Conservation (phyloP, 371 early-diverging fungal species). For the Actinomucor elegans region DNA sequence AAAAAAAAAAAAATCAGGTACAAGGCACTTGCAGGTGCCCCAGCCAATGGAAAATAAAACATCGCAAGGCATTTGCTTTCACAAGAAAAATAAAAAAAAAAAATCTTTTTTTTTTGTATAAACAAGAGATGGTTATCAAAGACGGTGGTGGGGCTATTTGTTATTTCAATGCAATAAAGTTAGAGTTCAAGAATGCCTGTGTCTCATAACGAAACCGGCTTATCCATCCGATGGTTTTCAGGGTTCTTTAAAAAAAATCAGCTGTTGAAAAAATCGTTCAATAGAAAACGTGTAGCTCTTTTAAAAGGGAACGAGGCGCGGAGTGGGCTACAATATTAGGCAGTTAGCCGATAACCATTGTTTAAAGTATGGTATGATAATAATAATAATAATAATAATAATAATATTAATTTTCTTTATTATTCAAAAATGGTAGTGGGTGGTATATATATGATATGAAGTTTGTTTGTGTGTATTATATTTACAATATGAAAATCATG, state of each 20-base stretch:
- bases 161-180: neutral
- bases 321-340: no score
- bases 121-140: neutral
- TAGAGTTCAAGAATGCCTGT: neutral
- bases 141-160: neutral
- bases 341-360: no score
- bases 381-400: neutral
- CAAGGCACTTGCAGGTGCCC: no score
- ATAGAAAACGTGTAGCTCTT: neutral
- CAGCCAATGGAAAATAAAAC: no score
- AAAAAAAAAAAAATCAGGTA: no score
- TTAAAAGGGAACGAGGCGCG: no score
- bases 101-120: neutral
- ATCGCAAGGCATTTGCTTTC: neutral
- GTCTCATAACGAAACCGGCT: no score
- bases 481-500: no score
- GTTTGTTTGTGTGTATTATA: no score
- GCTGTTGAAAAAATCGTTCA: neutral
- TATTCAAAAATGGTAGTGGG: neutral
- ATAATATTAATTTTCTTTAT: neutral
- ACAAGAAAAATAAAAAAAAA: neutral
- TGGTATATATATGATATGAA: no score
- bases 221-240: no score
- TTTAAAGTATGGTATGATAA: conserved; percentile 2
- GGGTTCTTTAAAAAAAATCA: neutral